Evolutionary conservation across 1,284 basidiomycete genomes (phyloP), one percentile per base, ranked within the genome.

Genomic region (Neotropicomus parvogracilis): DNA sequence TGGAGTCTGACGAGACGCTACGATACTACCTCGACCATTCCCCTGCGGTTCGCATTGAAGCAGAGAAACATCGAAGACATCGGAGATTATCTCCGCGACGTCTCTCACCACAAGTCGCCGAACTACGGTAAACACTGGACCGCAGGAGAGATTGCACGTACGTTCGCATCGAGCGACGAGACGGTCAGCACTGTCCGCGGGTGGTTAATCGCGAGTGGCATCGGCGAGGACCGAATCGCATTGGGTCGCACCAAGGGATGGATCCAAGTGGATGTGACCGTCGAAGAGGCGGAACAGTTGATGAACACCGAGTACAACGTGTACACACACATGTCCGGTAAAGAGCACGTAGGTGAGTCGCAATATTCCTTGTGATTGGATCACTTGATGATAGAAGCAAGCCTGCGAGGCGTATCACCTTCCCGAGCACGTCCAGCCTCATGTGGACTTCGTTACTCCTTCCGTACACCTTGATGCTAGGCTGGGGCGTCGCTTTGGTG

Each of bases 41-140:
- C 38, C 11, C 20, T 31, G 17, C 27, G 17, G 12, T 31, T 40
- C 17, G 27, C 27, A 17, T 60, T 76, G 41, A 65, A 59, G 13
- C 75, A 75, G 54, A 57, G 54, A 17, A 71, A 75, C 56, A 55
- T 75, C 3, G 59, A 67, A 32, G 48, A 60, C 13, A 54, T 76
- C 24, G 67, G 66, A 34, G 56, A 62, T 5, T 63, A 60, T 49
- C 65, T 76, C 35, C 53, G 68, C 37, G 69, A 69, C 26, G 67
- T 77, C 5, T 73, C 74, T 21, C 64, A 72, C 42, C 75, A 75
- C 0, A 59, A 64, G 8, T 77, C 70, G 1, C 44, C 59, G 2
- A 65, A 62, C 55, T 77, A 72, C 46, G 74, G 75, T 5, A 65
- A 70, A 12, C 72, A 77, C 49, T 76, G 75, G 75, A 50, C 59